Conservation (phyloP, 129 eudicot species). For the Daucus carota region DH1_v3.0 NC_030381.2:4223001-4223500, state of each 20-base stretch:
- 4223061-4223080: conserved; percentile 71
- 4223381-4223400: conserved; percentile 21
- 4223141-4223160: conserved; percentile 33
- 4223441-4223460: background rate
- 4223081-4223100: conserved; percentile 46
- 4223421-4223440: background rate
- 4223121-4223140: conserved; percentile 25
- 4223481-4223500: too few relatives aligned
- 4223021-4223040: conserved; percentile 45
- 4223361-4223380: conserved; percentile 7
- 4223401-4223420: background rate
- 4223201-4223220: conserved; percentile 5
- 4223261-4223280: conserved; percentile 16
- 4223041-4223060: conserved; percentile 41
- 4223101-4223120: conserved; percentile 46
- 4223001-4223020: conserved; percentile 30
- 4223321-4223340: background rate
- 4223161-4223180: conserved; percentile 9
- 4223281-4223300: conserved; percentile 4
- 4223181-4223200: background rate
- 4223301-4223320: background rate
- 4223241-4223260: conserved; percentile 26
- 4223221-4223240: conserved; percentile 23
- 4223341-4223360: background rate
- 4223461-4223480: too few relatives aligned